Percentiles rank a stretch among this genome's conserved stretches.
These are phyloP conservation scores for Irineochytrium annulatum DNA, from an alignment of 192 early-diverging fungal species.

Conservation along the genomic window DNA sequence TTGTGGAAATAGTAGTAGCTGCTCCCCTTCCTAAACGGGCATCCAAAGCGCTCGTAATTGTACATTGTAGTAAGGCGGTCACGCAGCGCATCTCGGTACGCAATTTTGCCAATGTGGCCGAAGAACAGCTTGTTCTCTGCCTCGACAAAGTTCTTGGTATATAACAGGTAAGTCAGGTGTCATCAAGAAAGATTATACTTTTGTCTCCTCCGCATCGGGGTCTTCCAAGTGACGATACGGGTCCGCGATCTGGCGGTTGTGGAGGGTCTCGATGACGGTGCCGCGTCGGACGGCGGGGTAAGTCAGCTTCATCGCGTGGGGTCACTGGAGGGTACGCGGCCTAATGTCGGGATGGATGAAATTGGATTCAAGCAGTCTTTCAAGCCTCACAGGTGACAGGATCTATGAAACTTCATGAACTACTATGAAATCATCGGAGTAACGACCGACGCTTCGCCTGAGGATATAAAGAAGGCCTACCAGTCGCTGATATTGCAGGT, in stretches of 20 bases:
- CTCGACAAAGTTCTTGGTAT: slow-evolving; percentile 64
- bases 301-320: too few relatives aligned
- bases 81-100: slow-evolving; percentile 27
- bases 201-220: slow-evolving; percentile 48
- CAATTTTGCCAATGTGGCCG: slow-evolving; percentile 35
- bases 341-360: too few relatives aligned
- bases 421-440: slow-evolving; percentile 4
- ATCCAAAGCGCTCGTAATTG: slow-evolving; percentile 56
- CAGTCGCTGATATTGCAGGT: slow-evolving; percentile 8
- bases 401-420: too few relatives aligned
- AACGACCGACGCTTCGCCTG: not conserved
- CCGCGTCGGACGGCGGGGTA: too few relatives aligned
- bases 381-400: too few relatives aligned
- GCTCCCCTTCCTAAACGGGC: slow-evolving; percentile 54
- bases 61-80: slow-evolving; percentile 47
- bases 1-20: slow-evolving; percentile 67
- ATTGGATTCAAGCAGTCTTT: too few relatives aligned
- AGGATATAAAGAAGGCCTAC: slow-evolving; percentile 6
- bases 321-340: too few relatives aligned
- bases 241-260: slow-evolving; percentile 27
- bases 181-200: slow-evolving; percentile 65
- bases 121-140: slow-evolving; percentile 52
- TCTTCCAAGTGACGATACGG: slow-evolving; percentile 64
- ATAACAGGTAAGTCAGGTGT: slow-evolving; percentile 54
- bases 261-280: slow-evolving; percentile 6